Base-by-base conservation (phyloP, 192 early-diverging fungal species). In the Linnemannia schmuckeri region DNA sequence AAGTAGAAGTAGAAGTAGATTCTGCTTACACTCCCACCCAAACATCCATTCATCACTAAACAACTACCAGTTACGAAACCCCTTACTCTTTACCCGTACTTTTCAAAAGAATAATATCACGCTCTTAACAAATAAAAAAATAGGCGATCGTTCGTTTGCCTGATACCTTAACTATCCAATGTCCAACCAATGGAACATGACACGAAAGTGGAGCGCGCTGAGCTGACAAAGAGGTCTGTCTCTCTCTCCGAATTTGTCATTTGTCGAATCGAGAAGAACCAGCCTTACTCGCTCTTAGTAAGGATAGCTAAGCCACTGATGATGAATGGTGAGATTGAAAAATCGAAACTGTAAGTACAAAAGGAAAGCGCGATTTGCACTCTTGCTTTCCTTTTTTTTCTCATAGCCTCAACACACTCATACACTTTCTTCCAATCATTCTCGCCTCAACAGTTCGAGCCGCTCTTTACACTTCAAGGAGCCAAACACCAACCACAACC, bases 371-470 rank as follows among this genome's bases (percentile, higher is more conserved):
- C 18, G 49, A 52, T 20, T 20, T 18, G 52, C 22, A 74, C 71
- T 49, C 12, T 72, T 74, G 8, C 47, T 68, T 42, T 66, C 52
- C 22, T 66, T 54, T 46, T 81, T n/a, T 20, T 63, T 63, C 75
- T 35, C 27, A 20, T 5, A 41, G 18, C 72, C 44, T 42, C 30
- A 35, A 12, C 15, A 72, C 18, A n/a, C 72, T 22, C 30, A 7
- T 1, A 10, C 40, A 10, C 27, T 57, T 6, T 10, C 35, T 40
- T 49, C 44, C 66, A 72, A 76, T 55, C 30, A 79, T 84, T 78
- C 68, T 79, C 27, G 30, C 77, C 68, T 75, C 77, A n/a, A 79
- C 24, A 20, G 6, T 72, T 24, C 71, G 49, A 38, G 47, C 77
- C 10, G 42, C 46, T 77, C 27, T 70, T 27, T 57, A 47, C 49